A percentile compares a stretch with the other conserved stretches of the same genome.
Evolutionary conservation across 495 filamentous ascomycete species (phyloP).

Genomic region (Cairneyella variabilis): DNA sequence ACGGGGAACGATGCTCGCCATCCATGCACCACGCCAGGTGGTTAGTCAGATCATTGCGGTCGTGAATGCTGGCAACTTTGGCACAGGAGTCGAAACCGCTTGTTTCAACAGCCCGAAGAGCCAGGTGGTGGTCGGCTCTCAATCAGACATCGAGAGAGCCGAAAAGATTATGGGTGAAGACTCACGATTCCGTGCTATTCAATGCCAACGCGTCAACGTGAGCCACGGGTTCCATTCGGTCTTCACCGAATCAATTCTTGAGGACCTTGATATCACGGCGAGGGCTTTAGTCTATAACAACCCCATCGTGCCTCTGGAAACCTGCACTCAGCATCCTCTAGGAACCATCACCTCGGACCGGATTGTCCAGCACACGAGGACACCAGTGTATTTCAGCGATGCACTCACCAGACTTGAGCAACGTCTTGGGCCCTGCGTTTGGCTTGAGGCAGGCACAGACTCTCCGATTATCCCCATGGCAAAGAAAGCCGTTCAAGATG

Average conservation of each 20-base stretch:
- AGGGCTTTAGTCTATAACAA: background rate
- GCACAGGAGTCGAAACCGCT: background rate
- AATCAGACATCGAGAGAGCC: background rate
- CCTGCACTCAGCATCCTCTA: background rate
- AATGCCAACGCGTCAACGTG: background rate
- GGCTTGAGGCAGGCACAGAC: slow-evolving; percentile 2
- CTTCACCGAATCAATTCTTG: background rate
- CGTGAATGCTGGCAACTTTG: too few species aligned
- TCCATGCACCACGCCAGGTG: too few species aligned
- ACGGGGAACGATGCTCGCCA: slow-evolving; percentile 36
- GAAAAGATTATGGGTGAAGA: background rate
- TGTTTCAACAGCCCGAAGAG: background rate
- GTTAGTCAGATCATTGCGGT: too few species aligned
- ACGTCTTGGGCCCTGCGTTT: background rate
- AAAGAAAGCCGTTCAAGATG: background rate
- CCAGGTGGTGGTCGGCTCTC: background rate
- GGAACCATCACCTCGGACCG: background rate
- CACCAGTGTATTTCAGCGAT: slow-evolving; percentile 1
- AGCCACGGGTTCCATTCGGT: slow-evolving; percentile 5
- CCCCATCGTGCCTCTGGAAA: background rate
- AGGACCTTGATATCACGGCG: background rate
- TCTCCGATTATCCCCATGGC: slow-evolving; percentile 2
- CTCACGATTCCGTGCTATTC: background rate
- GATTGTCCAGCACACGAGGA: background rate
- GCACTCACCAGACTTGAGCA: background rate